Evolutionary conservation across 2,329 filamentous ascomycete species (phyloP), one percentile per base, ranked within the genome.

Genomic region (Arachnomyces sp.): DNA sequence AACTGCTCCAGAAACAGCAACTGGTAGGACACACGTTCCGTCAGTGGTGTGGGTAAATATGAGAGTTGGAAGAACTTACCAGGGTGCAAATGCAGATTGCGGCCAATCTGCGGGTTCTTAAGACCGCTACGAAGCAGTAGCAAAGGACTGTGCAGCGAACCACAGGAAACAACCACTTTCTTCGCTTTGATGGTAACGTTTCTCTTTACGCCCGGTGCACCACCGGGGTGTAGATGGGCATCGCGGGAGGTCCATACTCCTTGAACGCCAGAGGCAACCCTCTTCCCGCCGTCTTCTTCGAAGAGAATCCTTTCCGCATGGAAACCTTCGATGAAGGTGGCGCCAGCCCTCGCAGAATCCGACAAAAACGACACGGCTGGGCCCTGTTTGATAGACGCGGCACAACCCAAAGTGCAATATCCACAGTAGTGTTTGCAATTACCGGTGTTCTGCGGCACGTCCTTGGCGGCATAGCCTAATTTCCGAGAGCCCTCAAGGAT

Each of bases 241-340:
- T 86, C 84, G 43, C 85, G 75, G 1, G 83, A 82, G 3, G 73
- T 78, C 89, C 87, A 95, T 5, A 68, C 69, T 2, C 88, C 89
- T 42, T 77, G 66, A 1, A 95, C 73, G 0, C 89, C 89, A 1
- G 72, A 74, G 0, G 85, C 86, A 3, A 71, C 73, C 48, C 72
- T 72, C 29, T 71, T 66, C 1, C 67, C 75, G 6, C 64, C 67
- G 3, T 53, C 50, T 11, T 73, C 67, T 15, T 80, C 76, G 57
- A 94, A 94, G 0, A 84, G 49, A 12, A 95, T 69, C 44, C 74
- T 74, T 9, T 85, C 75, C 0, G 80, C 84, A 14, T 79, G 63
- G 53, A 92, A 86, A 0, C 88, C 88, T 67, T 95, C 87, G 42
- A 93, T 75, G 56, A 95, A 95, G 47, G 75, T 70, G 1, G 88